Conservation (phyloP, 2,329 filamentous ascomycete genomes). For the Penicillium sp. region DNA sequence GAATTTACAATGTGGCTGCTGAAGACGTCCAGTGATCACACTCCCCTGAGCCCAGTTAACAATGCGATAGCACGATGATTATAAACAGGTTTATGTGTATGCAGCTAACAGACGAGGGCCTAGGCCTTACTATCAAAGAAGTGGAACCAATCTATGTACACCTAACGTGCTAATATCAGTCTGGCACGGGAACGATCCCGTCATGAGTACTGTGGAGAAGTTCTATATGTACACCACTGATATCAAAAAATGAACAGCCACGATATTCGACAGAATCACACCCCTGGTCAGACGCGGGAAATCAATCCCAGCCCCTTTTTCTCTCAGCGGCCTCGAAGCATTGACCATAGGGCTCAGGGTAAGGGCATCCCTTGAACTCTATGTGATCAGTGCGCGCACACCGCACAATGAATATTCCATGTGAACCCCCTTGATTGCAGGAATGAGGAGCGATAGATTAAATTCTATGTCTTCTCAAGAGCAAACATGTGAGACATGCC, state of each 20-base stretch:
- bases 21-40: background rate
- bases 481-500: background rate
- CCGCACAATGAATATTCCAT: slow-evolving; percentile 5
- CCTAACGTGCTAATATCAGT: background rate
- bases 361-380: slow-evolving; percentile 22
- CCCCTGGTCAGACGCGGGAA: background rate
- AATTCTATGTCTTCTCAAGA: background rate
- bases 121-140: background rate
- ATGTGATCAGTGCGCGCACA: slow-evolving; percentile 24
- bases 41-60: background rate
- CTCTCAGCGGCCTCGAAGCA: background rate
- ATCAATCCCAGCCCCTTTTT: background rate
- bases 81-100: background rate
- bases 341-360: slow-evolving; percentile 24
- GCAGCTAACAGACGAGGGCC: background rate
- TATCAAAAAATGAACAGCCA: background rate
- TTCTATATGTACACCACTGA: background rate
- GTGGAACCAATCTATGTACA: background rate
- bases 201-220: background rate
- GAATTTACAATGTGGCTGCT: background rate
- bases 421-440: background rate
- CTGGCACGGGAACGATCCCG: background rate
- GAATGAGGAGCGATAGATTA: background rate
- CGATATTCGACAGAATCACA: background rate
- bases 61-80: background rate